Evolutionary conservation across 2,329 filamentous ascomycete genomes (phyloP).

Genomic region (Spiromastix sp.): DNA sequence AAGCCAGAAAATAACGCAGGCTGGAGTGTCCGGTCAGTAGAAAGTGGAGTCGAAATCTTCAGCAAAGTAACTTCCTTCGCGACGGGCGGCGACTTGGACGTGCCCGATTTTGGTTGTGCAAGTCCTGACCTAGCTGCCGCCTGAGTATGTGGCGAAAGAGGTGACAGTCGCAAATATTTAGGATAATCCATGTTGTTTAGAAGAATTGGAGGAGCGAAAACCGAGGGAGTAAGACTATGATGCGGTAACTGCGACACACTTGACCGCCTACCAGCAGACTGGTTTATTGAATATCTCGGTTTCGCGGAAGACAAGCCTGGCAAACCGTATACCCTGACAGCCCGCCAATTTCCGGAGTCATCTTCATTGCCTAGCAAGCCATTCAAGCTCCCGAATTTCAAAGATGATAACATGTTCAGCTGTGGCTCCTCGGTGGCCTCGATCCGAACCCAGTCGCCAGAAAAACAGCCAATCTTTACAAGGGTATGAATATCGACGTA

Average conservation of each 20-base stretch:
- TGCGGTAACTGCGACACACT: constrained; percentile 43
- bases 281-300: constrained; percentile 45
- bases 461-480: constrained; percentile 88
- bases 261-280: constrained; percentile 38
- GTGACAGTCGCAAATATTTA: constrained; percentile 67
- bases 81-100: constrained; percentile 42
- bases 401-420: constrained; percentile 47
- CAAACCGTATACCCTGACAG: constrained; percentile 79
- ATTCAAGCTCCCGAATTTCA: constrained; percentile 46
- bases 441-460: constrained; percentile 88
- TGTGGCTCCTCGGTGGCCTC: constrained; percentile 64
- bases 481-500: constrained; percentile 84
- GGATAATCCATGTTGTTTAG: constrained; percentile 76
- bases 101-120: constrained; percentile 39
- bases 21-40: constrained; percentile 75
- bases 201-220: constrained; percentile 77
- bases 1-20: constrained; percentile 76
- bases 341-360: constrained; percentile 65
- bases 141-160: constrained; percentile 30
- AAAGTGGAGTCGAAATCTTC: constrained; percentile 80
- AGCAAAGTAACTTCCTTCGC: constrained; percentile 75
- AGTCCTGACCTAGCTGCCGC: constrained; percentile 49
- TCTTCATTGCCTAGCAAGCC: constrained; percentile 33
- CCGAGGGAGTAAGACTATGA: constrained; percentile 43
- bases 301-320: constrained; percentile 53